phyloP scores from a whole-genome alignment of 805 yeast genomes.

The Myxozyma nipponensis region DNA sequence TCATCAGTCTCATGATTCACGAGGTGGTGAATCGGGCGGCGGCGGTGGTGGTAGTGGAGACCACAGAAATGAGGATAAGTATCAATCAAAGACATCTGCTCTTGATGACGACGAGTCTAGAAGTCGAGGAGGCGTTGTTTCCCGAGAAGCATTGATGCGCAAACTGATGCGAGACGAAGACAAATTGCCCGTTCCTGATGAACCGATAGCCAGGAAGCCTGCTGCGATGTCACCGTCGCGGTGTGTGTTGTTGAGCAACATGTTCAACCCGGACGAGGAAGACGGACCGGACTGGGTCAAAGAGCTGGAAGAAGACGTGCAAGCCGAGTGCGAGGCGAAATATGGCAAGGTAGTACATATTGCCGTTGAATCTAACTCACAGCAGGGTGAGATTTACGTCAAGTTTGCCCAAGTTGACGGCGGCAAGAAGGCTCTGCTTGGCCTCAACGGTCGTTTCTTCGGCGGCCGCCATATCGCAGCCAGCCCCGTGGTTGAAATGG shows the following conservation, averaged over 20 bases:
- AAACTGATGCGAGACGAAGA: conserved; percentile 36
- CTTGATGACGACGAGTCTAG: conserved; percentile 29
- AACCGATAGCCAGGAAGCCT: conserved; percentile 1
- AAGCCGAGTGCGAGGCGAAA: conserved; percentile 38
- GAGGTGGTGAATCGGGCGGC: not conserved
- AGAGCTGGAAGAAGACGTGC: conserved; percentile 38
- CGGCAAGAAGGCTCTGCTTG: conserved; percentile 33
- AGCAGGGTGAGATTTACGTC: conserved; percentile 36
- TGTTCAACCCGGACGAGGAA: conserved; percentile 36
- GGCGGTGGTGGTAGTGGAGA: conserved; percentile 14
- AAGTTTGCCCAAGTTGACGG: conserved; percentile 32
- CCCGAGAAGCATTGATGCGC: conserved; percentile 34
- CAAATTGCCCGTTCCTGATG: conserved; percentile 17
- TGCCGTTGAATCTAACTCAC: conserved; percentile 31
- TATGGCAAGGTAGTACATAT: conserved; percentile 38
- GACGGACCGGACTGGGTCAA: conserved; percentile 35
- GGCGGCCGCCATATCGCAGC: conserved; percentile 37
- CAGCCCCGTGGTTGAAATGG: conserved; percentile 34
- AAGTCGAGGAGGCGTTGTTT: conserved; percentile 28
- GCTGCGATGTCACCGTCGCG: conserved; percentile 26
- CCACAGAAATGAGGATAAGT: conserved; percentile 23
- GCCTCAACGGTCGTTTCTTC: conserved; percentile 38
- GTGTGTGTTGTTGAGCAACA: conserved; percentile 34
- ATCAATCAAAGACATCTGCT: conserved; percentile 24
- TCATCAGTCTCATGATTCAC: not conserved